phyloP scores from a whole-genome alignment of 176 grass and related monocot species.

The Pontederia paniculata region DNA sequence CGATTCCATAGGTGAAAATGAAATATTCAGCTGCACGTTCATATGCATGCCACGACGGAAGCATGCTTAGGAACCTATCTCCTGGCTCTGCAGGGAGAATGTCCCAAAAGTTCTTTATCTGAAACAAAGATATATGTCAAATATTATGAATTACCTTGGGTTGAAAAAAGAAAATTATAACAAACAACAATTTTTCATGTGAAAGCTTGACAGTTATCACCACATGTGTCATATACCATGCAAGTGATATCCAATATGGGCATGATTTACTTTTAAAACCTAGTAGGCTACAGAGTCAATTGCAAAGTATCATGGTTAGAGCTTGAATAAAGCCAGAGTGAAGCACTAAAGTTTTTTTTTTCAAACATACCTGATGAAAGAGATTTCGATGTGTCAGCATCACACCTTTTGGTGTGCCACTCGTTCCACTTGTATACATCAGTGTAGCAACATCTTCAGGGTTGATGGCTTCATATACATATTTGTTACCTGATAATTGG shows the following conservation, averaged over 20 bases:
- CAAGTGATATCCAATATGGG: no score
- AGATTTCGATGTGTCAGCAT: conserved; percentile 93
- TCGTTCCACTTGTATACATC: conserved; percentile 97
- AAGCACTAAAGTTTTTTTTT: neutral
- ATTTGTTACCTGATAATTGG: conserved; percentile 27
- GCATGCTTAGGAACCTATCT: conserved; percentile 93
- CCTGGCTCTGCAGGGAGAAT: conserved; percentile 57
- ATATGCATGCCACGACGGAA: conserved; percentile 96
- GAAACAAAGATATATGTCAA: conserved; percentile 21
- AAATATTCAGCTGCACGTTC: conserved; percentile 85
- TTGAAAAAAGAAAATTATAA: neutral
- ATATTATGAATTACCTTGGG: neutral
- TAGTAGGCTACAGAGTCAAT: no score
- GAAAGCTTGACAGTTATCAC: no score
- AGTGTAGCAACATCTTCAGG: conserved; percentile 81
- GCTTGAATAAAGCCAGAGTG: neutral
- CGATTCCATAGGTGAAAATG: conserved; percentile 61
- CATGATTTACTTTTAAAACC: no score
- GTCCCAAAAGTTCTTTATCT: conserved; percentile 93
- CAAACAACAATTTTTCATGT: no score
- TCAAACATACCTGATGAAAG: conserved; percentile 68
- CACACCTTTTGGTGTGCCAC: conserved; percentile 82
- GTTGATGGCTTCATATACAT: conserved; percentile 46
- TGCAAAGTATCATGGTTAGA: no score
- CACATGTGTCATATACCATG: no score